Conservation (phyloP, 352 stramenopile species). For the Phytophthora hybrid region DNA sequence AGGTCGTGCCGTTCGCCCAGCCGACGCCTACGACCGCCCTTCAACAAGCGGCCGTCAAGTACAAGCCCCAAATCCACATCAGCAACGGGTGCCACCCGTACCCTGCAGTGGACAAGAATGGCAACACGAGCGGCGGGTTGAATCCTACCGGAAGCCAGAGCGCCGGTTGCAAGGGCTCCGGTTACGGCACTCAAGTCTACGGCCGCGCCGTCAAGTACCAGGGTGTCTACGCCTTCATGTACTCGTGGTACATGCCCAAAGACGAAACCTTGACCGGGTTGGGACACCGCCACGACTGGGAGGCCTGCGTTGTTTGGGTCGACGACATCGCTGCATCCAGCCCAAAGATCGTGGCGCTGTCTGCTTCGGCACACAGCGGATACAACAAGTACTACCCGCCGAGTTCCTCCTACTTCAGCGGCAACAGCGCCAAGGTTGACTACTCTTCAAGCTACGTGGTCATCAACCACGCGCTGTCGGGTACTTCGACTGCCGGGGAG, state of each 20-base stretch:
- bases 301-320: constrained; percentile 46
- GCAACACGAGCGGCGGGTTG: constrained; percentile 2
- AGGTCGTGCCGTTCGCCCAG: constrained; percentile 13
- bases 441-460: constrained; percentile 29
- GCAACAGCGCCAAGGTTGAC: constrained; percentile 28
- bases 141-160: not conserved
- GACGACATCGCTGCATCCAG: constrained; percentile 17
- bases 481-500: constrained; percentile 20
- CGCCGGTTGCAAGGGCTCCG: constrained; percentile 30
- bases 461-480: constrained; percentile 28
- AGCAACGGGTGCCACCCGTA: constrained; percentile 1
- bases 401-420: constrained; percentile 11
- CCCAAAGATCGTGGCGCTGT: constrained; percentile 24
- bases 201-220: constrained; percentile 30
- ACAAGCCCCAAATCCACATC: constrained; percentile 6
- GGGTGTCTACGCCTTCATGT: constrained; percentile 31
- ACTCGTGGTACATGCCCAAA: constrained; percentile 53
- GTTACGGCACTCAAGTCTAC: constrained; percentile 32
- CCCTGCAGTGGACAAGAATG: constrained; percentile 6
- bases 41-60: not conserved
- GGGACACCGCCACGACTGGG: constrained; percentile 46
- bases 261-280: constrained; percentile 32
- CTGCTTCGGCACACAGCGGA: constrained; percentile 28
- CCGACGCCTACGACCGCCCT: constrained; percentile 1
- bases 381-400: constrained; percentile 37